These are phyloP conservation scores for Aphanomyces cochlioides DNA, from an alignment of 352 stramenopile genomes.

Conservation along the genomic window DNA sequence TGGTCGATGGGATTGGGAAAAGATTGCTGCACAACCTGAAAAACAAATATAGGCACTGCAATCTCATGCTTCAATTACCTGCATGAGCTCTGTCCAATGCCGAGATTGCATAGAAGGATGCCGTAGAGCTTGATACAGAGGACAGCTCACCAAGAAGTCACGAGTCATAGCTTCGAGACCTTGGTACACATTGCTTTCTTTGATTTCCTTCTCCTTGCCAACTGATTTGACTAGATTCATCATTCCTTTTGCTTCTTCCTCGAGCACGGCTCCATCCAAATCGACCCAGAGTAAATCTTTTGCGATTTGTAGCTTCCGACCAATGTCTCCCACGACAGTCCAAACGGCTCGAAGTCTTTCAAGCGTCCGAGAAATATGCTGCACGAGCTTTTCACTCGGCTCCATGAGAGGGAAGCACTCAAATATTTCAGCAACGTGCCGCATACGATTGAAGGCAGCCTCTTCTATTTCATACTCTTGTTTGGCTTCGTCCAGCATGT, in stretches of 20 bases:
- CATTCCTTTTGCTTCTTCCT: constrained; percentile 91
- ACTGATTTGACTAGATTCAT: constrained; percentile 85
- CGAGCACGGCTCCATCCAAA: constrained; percentile 87
- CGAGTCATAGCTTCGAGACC: constrained; percentile 74
- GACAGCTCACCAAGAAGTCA: constrained; percentile 73
- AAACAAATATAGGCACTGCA: not conserved
- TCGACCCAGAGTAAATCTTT: constrained; percentile 89
- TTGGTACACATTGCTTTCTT: constrained; percentile 89
- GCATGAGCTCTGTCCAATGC: constrained; percentile 68
- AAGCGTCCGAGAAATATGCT: constrained; percentile 71
- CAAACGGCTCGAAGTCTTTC: constrained; percentile 78
- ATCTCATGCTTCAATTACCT: not conserved
- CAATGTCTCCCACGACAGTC: constrained; percentile 81
- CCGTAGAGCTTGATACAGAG: constrained; percentile 70
- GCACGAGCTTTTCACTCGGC: constrained; percentile 62
- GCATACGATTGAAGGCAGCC: constrained; percentile 48
- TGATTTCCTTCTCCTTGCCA: constrained; percentile 75
- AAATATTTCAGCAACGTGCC: constrained; percentile 89
- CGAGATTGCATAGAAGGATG: constrained; percentile 70
- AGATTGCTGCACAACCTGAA: constrained; percentile 44
- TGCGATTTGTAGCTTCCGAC: constrained; percentile 83
- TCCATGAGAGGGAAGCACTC: constrained; percentile 90
- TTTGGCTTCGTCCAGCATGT: constrained; percentile 46
- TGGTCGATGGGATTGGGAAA: constrained; percentile 35
- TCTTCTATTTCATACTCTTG: constrained; percentile 41